Evolutionary conservation across 805 yeast species (phyloP).

Genomic region (Candida khao-thaluensis): DNA sequence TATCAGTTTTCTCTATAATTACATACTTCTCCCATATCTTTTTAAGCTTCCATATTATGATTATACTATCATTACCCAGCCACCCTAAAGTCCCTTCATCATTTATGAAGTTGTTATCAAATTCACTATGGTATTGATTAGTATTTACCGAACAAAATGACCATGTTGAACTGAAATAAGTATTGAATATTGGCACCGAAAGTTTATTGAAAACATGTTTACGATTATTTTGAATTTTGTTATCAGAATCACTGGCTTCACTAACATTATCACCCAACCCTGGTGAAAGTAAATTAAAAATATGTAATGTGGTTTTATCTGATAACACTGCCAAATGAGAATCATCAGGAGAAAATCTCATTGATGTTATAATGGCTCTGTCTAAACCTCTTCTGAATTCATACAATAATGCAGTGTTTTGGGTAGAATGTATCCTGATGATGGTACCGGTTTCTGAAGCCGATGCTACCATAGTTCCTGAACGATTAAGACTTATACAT

Average conservation of each 20-base stretch:
- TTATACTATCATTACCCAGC: constrained; percentile 70
- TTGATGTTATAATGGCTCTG: constrained; percentile 74
- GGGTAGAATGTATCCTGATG: constrained; percentile 68
- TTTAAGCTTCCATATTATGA: constrained; percentile 70
- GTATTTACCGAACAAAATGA: constrained; percentile 75
- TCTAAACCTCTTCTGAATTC: constrained; percentile 92
- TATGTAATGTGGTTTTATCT: constrained; percentile 86
- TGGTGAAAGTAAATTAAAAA: constrained; percentile 52
- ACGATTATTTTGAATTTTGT: constrained; percentile 40
- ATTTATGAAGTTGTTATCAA: constrained; percentile 10
- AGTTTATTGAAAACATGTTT: constrained; percentile 64
- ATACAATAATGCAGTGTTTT: constrained; percentile 64
- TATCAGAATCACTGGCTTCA: constrained; percentile 6
- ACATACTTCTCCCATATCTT: constrained; percentile 87
- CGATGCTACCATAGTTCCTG: constrained; percentile 71
- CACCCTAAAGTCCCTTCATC: constrained; percentile 56
- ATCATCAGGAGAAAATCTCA: constrained; percentile 80
- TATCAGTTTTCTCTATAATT: constrained; percentile 46
- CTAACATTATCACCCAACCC: constrained; percentile 9
- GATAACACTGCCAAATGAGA: constrained; percentile 78
- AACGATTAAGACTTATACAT: constrained; percentile 58
- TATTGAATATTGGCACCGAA: constrained; percentile 54
- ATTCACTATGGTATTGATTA: constrained; percentile 34
- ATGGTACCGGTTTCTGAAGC: constrained; percentile 84
- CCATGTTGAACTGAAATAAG: constrained; percentile 84